These are phyloP conservation scores for Backusella australiensis DNA, from an alignment of 192 early-diverging fungal species.

Conservation along the genomic window DNA sequence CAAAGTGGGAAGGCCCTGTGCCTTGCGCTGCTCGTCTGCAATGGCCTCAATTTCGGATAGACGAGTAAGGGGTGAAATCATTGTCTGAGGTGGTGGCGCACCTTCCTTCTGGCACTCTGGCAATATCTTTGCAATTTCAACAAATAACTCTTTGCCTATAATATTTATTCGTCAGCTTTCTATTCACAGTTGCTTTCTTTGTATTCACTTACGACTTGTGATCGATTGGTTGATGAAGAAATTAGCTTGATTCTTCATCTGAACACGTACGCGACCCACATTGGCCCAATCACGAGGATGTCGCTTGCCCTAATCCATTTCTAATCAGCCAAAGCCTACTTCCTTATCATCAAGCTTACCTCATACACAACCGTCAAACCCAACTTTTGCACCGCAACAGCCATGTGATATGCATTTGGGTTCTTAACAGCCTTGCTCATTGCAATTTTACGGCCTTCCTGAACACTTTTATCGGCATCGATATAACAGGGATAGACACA, in stretches of 20 bases:
- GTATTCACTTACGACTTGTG: constrained; percentile 44
- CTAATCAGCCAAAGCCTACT: not conserved
- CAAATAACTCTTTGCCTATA: constrained; percentile 33
- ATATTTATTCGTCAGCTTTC: not conserved
- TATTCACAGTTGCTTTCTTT: not conserved
- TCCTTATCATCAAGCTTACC: constrained; percentile 28
- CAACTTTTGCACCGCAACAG: constrained; percentile 57
- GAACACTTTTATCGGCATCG: constrained; percentile 55
- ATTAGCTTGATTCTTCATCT: constrained; percentile 49
- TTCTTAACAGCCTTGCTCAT: constrained; percentile 48
- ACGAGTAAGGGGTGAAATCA: constrained; percentile 30
- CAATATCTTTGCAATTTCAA: constrained; percentile 26
- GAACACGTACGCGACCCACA: constrained; percentile 65
- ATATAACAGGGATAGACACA: constrained; percentile 75
- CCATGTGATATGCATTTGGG: constrained; percentile 63
- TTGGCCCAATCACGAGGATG: constrained; percentile 72
- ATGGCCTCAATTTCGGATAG: constrained; percentile 30
- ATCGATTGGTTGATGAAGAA: constrained; percentile 45
- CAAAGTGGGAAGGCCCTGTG: constrained; percentile 32
- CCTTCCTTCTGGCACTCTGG: constrained; percentile 27
- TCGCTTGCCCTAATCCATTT: constrained; percentile 44
- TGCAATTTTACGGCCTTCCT: constrained; percentile 61
- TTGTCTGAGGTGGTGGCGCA: constrained; percentile 26
- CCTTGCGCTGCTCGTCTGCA: constrained; percentile 32
- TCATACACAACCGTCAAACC: constrained; percentile 64